phyloP scores from a whole-genome alignment of 345 rosid species.

The Carallia brachiata region DNA sequence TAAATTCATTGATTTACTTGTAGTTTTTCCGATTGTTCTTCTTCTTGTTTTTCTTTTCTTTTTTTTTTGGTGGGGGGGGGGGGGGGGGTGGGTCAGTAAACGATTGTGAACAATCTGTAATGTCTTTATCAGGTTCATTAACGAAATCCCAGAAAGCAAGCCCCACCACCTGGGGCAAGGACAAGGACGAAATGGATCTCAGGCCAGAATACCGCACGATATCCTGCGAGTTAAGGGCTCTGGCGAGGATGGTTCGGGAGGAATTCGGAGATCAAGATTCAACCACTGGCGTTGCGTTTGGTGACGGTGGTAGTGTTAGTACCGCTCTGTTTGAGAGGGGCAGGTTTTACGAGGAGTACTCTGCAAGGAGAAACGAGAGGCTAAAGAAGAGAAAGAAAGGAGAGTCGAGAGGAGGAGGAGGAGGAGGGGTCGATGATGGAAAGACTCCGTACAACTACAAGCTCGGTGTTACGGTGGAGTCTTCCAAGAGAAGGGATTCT shows the following conservation, averaged over 20 bases:
- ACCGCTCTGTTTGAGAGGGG: conserved; percentile 71
- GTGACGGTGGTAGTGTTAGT: conserved; percentile 6
- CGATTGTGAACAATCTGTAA: neutral
- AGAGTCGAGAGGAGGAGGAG: conserved; percentile 14
- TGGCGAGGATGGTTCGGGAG: conserved; percentile 47
- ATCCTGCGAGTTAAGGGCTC: conserved; percentile 60
- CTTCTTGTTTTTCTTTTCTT: neutral
- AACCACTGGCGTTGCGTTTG: neutral
- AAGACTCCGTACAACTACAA: conserved; percentile 38
- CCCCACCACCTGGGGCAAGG: conserved; percentile 22
- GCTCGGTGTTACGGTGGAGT: conserved; percentile 63
- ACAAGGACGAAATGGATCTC: conserved; percentile 38
- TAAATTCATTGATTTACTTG: neutral
- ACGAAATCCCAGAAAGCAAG: conserved; percentile 47
- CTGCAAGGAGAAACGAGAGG: conserved; percentile 80
- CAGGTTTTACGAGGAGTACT: conserved; percentile 74
- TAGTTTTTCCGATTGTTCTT: neutral
- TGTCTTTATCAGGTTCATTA: conserved; percentile 44
- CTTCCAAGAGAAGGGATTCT: conserved; percentile 51
- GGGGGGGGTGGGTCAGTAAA: neutral
- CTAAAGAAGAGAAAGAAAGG: conserved; percentile 59
- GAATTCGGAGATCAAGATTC: conserved; percentile 37
- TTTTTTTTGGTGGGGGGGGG: no score
- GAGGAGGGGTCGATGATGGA: conserved; percentile 20
- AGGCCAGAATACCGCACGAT: conserved; percentile 58